Base-by-base conservation (phyloP, 768 basidiomycete species). In the Termitomyces sp. region DNA sequence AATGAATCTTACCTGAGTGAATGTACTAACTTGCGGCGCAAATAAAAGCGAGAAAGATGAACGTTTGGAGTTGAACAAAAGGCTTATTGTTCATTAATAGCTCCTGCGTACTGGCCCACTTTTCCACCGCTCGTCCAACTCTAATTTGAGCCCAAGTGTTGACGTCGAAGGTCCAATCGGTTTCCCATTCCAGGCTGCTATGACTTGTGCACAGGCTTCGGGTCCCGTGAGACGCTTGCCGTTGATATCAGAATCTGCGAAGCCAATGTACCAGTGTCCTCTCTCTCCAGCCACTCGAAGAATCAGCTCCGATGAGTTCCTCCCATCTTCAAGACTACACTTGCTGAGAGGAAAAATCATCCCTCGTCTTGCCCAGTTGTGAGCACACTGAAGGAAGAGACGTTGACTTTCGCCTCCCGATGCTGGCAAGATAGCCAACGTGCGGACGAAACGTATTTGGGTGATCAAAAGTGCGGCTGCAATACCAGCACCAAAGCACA, bases 191-290 rank as follows among this genome's bases (percentile, higher is more conserved):
- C 71, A 73, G 7, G 62, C 66, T 17, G 60, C 61, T 23, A 73
- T 47, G 32, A 73, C 56, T 5, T 60, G 61, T 47, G 68, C 60
- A 25, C 67, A 65, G n/a, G 70, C 71, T 44, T 64, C 62, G n/a
- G 54, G 29, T 35, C 58, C 38, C 10, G 53, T 43, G 29, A 53
- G 56, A 17, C 54, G 62, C 31, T 59, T 56, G 10, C 73, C 72
- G 48, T 65, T 48, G 21, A 75, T 65, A 3, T 64, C 19, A 1
- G 69, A 62, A 50, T 69, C 63, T 12, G 63, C 59, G 21, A 75
- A 56, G 17, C 66, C 68, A 32, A 75, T 62, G 59, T 68, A 65
- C 73, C 73, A 75, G 59, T 73, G 71, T 12, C 71, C 72, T 38
- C 69, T 54, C 57, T 69, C 64, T 14, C 65, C 68, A 17, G 62